Evolutionary conservation across 768 basidiomycete species (phyloP).

Genomic region (Goffeauzyma gilvescens): DNA sequence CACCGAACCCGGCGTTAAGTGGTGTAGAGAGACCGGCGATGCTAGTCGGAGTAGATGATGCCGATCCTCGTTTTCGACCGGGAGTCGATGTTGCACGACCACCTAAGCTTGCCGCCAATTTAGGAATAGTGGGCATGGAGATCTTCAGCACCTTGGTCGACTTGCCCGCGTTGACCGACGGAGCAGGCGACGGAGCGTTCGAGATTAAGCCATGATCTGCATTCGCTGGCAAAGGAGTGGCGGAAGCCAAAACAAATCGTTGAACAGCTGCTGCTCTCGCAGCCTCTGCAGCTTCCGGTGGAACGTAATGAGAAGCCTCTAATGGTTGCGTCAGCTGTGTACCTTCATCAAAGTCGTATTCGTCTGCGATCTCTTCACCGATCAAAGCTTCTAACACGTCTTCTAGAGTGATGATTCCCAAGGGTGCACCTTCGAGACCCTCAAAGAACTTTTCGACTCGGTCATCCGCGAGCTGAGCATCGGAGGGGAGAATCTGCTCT

Average conservation of each 20-base stretch:
- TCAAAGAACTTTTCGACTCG: constrained; percentile 69
- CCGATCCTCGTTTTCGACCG: too few relatives aligned
- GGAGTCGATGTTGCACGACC: too few relatives aligned
- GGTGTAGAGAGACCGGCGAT: too few relatives aligned
- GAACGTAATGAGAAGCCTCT: background rate
- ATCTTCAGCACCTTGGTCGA: background rate
- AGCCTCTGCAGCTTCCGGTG: background rate
- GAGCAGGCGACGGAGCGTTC: background rate
- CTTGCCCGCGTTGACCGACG: background rate
- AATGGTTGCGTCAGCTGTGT: background rate
- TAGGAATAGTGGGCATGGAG: background rate
- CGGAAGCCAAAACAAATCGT: too few relatives aligned
- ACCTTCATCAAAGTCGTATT: constrained; percentile 36
- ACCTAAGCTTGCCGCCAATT: background rate
- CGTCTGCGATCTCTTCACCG: constrained; percentile 81
- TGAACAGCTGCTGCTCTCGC: too few relatives aligned
- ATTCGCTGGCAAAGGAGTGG: background rate
- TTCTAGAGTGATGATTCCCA: constrained; percentile 83
- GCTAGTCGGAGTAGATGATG: too few relatives aligned
- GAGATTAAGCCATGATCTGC: background rate
- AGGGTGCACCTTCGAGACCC: constrained; percentile 63
- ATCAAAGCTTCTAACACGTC: constrained; percentile 86
- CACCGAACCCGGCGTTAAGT: too few relatives aligned
- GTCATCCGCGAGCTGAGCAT: constrained; percentile 59
- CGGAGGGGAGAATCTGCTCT: constrained; percentile 75